A percentile compares a stretch with the other conserved stretches of the same genome.
Evolutionary conservation across 1,139 yeast genomes (phyloP).

Genomic region (Protomyces lactucae-debilis): DNA sequence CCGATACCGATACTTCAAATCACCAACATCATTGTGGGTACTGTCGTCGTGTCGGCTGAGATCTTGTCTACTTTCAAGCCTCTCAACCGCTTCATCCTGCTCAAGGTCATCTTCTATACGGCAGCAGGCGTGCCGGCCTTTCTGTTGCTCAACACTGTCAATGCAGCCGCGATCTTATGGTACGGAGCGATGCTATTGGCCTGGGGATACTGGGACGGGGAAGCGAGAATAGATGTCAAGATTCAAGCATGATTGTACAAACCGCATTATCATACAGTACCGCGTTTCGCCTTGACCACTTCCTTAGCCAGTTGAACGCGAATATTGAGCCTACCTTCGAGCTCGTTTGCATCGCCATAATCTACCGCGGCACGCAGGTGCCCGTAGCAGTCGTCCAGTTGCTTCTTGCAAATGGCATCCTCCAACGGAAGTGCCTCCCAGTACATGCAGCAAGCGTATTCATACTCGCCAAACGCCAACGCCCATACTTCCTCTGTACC

Average conservation of each 20-base stretch:
- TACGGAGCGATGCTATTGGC: not conserved
- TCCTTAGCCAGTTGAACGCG: conserved; percentile 27
- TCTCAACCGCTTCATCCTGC: not conserved
- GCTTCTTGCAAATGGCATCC: not conserved
- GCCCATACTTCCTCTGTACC: conserved; percentile 26
- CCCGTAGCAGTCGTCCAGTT: conserved; percentile 20
- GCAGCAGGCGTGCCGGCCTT: not conserved
- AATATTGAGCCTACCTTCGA: conserved; percentile 27
- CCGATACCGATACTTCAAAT: not conserved
- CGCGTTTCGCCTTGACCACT: conserved; percentile 18
- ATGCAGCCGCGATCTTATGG: not conserved
- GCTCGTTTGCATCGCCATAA: conserved; percentile 24
- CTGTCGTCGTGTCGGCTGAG: not conserved
- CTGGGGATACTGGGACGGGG: not conserved
- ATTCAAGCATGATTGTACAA: not conserved
- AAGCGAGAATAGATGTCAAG: not conserved
- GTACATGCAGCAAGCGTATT: conserved; percentile 24
- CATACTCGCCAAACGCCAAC: conserved; percentile 26
- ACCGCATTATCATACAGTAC: not conserved
- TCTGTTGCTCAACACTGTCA: not conserved
- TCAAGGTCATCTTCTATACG: not conserved
- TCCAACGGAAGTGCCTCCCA: conserved; percentile 10
- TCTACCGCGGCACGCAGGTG: conserved; percentile 25
- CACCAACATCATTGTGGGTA: not conserved
- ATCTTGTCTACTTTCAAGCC: not conserved